phyloP scores from a whole-genome alignment of 2,329 filamentous ascomycete genomes.

The Colletotrichum brevisporum region DNA sequence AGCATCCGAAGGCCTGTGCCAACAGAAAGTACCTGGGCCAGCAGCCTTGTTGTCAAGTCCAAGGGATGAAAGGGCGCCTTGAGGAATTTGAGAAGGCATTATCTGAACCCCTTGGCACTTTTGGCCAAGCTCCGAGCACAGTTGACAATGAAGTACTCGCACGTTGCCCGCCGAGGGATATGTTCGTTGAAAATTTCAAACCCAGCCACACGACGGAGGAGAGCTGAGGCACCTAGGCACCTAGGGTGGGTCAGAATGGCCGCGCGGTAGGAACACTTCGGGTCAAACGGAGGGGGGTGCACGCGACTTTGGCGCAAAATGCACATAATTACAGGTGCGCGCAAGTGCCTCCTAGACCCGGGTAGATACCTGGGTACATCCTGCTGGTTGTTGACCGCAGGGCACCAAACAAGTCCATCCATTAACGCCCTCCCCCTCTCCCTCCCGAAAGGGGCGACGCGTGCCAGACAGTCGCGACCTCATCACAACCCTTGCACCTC shows the following conservation, averaged over 20 bases:
- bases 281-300: background rate
- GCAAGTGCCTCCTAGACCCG: background rate
- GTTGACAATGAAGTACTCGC: too few species aligned
- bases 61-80: too few species aligned
- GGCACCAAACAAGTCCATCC: slow-evolving; percentile 13
- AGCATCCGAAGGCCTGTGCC: too few species aligned
- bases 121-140: too few species aligned
- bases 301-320: slow-evolving; percentile 23
- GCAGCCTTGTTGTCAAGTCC: too few species aligned
- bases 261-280: background rate
- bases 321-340: slow-evolving; percentile 16
- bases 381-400: background rate
- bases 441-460: slow-evolving; percentile 36
- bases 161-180: too few species aligned
- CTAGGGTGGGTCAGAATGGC: background rate
- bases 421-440: slow-evolving; percentile 34
- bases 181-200: too few species aligned
- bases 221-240: background rate
- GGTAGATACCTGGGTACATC: background rate
- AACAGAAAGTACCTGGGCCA: too few species aligned
- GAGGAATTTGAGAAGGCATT: too few species aligned
- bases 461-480: slow-evolving; percentile 37
- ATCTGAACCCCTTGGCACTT: too few species aligned
- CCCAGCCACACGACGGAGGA: too few species aligned
- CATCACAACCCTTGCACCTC: slow-evolving; percentile 35